phyloP scores from a whole-genome alignment of 768 basidiomycete species.

The Russula lepida region DNA sequence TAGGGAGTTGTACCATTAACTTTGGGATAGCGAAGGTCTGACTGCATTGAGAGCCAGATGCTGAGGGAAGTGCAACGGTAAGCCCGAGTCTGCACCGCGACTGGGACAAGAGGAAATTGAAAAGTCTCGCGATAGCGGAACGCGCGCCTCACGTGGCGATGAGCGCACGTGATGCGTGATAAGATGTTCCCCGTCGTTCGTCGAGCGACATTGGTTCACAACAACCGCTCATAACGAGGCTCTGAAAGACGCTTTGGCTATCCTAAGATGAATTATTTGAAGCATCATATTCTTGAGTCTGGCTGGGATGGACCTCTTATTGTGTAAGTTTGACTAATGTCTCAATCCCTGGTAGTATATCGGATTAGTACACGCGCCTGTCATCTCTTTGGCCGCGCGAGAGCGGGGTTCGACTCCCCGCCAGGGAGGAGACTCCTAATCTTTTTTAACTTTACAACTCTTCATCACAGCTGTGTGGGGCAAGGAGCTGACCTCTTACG shows the following conservation, averaged over 20 bases:
- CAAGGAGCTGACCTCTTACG: too few species aligned
- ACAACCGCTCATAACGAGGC: too few species aligned
- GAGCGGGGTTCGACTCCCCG: constrained; percentile 31
- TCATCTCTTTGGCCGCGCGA: constrained; percentile 23
- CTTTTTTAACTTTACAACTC: not conserved
- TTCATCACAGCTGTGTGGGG: too few species aligned
- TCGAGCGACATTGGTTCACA: too few species aligned
- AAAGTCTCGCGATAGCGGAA: not conserved
- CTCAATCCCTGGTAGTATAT: constrained; percentile 10
- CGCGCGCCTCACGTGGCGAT: not conserved
- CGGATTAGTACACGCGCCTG: constrained; percentile 19
- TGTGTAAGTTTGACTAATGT: not conserved
- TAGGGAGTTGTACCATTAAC: constrained; percentile 12
- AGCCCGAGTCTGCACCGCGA: not conserved
- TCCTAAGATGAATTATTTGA: too few species aligned
- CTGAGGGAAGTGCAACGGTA: not conserved
- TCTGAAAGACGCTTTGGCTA: too few species aligned
- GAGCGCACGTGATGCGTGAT: too few species aligned
- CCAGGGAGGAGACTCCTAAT: constrained; percentile 20
- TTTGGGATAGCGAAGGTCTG: constrained; percentile 17
- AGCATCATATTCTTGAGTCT: too few species aligned
- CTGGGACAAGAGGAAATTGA: not conserved
- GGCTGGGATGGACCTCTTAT: not conserved
- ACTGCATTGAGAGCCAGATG: constrained; percentile 6
- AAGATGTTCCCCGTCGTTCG: too few species aligned